Evolutionary conservation across 305 asterid species (phyloP).

Genomic region (Fraxinus platypoda): DNA sequence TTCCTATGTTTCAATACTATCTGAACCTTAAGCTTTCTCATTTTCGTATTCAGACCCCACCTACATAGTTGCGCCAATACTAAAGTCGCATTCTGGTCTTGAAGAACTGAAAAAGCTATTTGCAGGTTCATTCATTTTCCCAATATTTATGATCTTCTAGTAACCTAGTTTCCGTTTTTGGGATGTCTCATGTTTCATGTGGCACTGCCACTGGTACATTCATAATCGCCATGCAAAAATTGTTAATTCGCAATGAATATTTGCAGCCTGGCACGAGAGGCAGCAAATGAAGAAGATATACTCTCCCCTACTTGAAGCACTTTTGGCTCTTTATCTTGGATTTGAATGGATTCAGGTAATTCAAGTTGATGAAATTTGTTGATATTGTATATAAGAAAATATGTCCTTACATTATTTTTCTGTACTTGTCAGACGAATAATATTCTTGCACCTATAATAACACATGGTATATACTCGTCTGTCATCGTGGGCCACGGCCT

Average conservation of each 20-base stretch:
- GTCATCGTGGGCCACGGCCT: slow-evolving; percentile 88
- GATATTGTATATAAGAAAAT: neutral
- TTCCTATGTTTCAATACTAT: neutral
- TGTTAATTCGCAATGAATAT: slow-evolving; percentile 11
- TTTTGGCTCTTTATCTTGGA: slow-evolving; percentile 90
- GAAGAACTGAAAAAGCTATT: slow-evolving; percentile 85
- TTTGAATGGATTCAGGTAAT: slow-evolving; percentile 92
- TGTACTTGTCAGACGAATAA: slow-evolving; percentile 54
- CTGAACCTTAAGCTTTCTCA: neutral
- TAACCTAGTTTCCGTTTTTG: neutral
- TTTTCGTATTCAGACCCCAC: slow-evolving; percentile 66
- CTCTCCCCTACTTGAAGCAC: slow-evolving; percentile 79
- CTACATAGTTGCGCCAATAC: slow-evolving; percentile 77
- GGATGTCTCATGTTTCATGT: neutral
- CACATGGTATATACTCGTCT: slow-evolving; percentile 86
- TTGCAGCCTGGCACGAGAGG: slow-evolving; percentile 91
- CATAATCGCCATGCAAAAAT: neutral
- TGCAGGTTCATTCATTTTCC: slow-evolving; percentile 47
- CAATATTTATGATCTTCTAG: neutral
- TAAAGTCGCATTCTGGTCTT: slow-evolving; percentile 67
- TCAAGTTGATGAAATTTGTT: neutral
- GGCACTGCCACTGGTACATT: neutral
- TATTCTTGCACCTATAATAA: slow-evolving; percentile 81
- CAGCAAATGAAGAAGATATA: slow-evolving; percentile 94
- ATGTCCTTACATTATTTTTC: neutral